Base-by-base conservation (phyloP, 139 green algal species). In the Diplosphaera chodatii region DNA sequence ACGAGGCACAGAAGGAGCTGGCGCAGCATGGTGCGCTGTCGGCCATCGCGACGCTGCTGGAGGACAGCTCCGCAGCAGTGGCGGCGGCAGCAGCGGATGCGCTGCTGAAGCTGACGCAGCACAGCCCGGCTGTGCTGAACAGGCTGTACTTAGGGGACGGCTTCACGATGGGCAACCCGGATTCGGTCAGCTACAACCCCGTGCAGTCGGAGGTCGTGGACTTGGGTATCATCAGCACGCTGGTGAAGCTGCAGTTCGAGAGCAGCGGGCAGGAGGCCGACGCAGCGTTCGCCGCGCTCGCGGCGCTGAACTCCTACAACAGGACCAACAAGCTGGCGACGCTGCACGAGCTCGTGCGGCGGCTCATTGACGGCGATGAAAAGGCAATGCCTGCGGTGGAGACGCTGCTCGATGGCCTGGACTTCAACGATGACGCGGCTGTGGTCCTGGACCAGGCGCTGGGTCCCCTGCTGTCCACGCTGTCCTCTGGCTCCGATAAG, bases 371-470 rank as follows among this genome's bases (percentile, higher is more conserved):
- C 48, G 48, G 48, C 48, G 18, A 25, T 18, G 48, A 10, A 10
- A 59, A 59, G 48, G 48, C 48, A 3, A 25, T 59, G 48, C 48
- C 48, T 10, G 48, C 48, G 25, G 48, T 59, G 48, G 48, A 59
- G 48, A 59, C 48, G 48, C 48, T 59, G 48, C 18, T 59, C 3
- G 48, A 59, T 18, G 48, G 48, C 10, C 13, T 59, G 48, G 48
- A 59, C 10, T 59, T 65, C 6, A 32, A 65, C 3, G 59, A 65
- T 22, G 59, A 65, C 25, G 27, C 21, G 59, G n/a, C 27, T 4
- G 59, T 65, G 21, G 59, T 65, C 5, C 59, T 65, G 27, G 59
- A 65, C 28, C 59, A 65, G 27, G 59, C 59, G 25, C n/a, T 65
- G 3, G 27, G 5, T 25, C n/a, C 59, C 3, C 59, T 65, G 59